These are phyloP conservation scores for Termitomyces sp. DNA, from an alignment of 1,284 basidiomycete genomes.

Conservation along the genomic window DNA sequence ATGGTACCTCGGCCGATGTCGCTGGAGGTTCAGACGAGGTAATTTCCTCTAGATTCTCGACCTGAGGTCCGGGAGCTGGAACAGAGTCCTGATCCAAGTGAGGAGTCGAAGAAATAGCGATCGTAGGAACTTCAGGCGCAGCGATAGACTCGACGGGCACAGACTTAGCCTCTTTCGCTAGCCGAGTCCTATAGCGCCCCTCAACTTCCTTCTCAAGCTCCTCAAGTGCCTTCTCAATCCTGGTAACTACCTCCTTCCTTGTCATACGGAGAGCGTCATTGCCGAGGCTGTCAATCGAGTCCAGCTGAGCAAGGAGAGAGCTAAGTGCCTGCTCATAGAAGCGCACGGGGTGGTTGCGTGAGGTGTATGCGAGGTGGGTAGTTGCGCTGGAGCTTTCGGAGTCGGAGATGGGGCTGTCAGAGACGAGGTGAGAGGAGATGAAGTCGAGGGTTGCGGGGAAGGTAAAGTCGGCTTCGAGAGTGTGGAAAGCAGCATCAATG, in stretches of 20 bases:
- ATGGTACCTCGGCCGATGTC: background rate
- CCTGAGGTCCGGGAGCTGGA: background rate
- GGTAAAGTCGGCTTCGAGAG: slow-evolving; percentile 33
- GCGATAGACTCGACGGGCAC: slow-evolving; percentile 6
- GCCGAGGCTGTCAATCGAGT: slow-evolving; percentile 52
- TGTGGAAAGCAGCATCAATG: slow-evolving; percentile 32
- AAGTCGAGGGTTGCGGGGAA: slow-evolving; percentile 42
- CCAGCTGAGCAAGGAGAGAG: slow-evolving; percentile 47
- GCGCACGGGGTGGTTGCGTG: slow-evolving; percentile 51
- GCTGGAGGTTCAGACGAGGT: background rate
- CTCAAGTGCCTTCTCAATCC: slow-evolving; percentile 50
- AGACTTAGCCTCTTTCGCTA: slow-evolving; percentile 19
- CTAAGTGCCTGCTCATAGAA: slow-evolving; percentile 53
- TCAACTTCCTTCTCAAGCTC: slow-evolving; percentile 30
- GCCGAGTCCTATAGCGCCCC: slow-evolving; percentile 18
- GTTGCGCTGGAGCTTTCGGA: slow-evolving; percentile 20
- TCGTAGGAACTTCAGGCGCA: background rate
- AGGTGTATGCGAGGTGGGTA: slow-evolving; percentile 40
- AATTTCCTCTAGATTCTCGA: background rate
- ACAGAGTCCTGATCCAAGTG: background rate
- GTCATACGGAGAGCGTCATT: slow-evolving; percentile 42
- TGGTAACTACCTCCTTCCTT: slow-evolving; percentile 47
- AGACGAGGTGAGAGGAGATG: slow-evolving; percentile 18
- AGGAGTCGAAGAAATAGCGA: background rate
- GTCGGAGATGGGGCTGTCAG: slow-evolving; percentile 11